phyloP scores from a whole-genome alignment of 1,139 yeast genomes.

The Eremothecium cymbalariae region DNA sequence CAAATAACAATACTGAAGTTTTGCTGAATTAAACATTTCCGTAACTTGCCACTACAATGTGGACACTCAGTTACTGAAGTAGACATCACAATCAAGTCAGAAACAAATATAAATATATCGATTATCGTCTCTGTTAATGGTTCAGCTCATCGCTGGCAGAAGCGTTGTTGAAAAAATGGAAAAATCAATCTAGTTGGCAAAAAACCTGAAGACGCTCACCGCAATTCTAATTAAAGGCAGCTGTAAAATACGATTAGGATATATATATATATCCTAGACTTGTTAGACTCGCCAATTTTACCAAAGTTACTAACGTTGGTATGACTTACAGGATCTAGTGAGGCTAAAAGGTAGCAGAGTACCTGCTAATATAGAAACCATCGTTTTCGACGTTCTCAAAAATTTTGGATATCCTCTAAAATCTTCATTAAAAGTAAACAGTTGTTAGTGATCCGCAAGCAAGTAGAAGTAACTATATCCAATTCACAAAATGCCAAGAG shows the following conservation, averaged over 20 bases:
- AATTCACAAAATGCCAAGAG: slow-evolving; percentile 32
- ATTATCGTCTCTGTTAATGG: not conserved
- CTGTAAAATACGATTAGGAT: too few relatives aligned
- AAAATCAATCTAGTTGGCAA: too few relatives aligned
- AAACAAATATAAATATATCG: not conserved
- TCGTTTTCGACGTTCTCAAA: too few relatives aligned
- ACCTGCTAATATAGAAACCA: too few relatives aligned
- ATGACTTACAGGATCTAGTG: too few relatives aligned
- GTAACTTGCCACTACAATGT: slow-evolving; percentile 25
- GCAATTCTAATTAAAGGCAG: too few relatives aligned
- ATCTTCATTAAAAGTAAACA: slow-evolving; percentile 8
- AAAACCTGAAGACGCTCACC: too few relatives aligned
- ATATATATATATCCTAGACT: slow-evolving; percentile 8
- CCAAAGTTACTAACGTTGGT: too few relatives aligned
- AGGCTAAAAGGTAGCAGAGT: too few relatives aligned
- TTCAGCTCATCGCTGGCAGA: slow-evolving; percentile 8
- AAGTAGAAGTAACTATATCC: too few relatives aligned
- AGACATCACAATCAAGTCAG: not conserved
- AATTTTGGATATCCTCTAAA: not conserved
- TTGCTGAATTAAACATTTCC: slow-evolving; percentile 32
- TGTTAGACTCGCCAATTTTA: slow-evolving; percentile 3
- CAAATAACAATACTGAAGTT: slow-evolving; percentile 33
- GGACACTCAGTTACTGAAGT: slow-evolving; percentile 23
- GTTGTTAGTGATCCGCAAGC: too few relatives aligned
- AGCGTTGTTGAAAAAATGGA: too few relatives aligned